phyloP scores from a whole-genome alignment of 352 stramenopile genomes.

The Lagenidium sp. region DNA sequence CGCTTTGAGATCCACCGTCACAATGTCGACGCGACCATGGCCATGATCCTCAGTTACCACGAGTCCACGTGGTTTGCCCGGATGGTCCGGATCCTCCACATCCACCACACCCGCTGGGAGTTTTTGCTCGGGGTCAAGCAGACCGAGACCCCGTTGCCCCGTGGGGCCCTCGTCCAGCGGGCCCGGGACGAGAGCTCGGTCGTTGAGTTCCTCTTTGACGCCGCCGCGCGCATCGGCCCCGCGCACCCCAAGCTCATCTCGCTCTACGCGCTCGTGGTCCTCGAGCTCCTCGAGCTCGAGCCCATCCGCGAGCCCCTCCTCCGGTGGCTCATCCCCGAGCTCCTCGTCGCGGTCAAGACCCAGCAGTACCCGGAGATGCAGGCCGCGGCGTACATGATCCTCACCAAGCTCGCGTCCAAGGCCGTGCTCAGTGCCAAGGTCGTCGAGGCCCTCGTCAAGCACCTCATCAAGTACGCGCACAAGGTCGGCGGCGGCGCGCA shows the following conservation, averaged over 20 bases:
- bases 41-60: slow-evolving; percentile 76
- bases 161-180: slow-evolving; percentile 65
- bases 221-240: slow-evolving; percentile 48
- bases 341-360: slow-evolving; percentile 62
- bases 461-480: slow-evolving; percentile 68
- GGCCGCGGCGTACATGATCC: slow-evolving; percentile 75
- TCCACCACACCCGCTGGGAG: slow-evolving; percentile 70
- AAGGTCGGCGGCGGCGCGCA: slow-evolving; percentile 28
- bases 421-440: slow-evolving; percentile 65
- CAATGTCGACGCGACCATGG: slow-evolving; percentile 83
- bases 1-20: slow-evolving; percentile 83
- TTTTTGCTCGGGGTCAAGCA: slow-evolving; percentile 77
- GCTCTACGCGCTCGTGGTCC: slow-evolving; percentile 74
- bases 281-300: slow-evolving; percentile 71
- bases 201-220: slow-evolving; percentile 62
- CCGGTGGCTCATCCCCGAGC: slow-evolving; percentile 71
- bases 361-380: slow-evolving; percentile 64
- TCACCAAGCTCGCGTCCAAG: slow-evolving; percentile 79
- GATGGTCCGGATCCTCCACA: slow-evolving; percentile 80
- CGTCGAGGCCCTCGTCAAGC: slow-evolving; percentile 60
- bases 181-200: slow-evolving; percentile 65
- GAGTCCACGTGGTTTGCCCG: slow-evolving; percentile 78
- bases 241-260: slow-evolving; percentile 74
- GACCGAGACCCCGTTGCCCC: slow-evolving; percentile 46
- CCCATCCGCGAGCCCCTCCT: slow-evolving; percentile 59